Evolutionary conservation across 1,139 yeast species (phyloP), one percentile per base, ranked within the genome.

Genomic region (Pichia norvegensis): DNA sequence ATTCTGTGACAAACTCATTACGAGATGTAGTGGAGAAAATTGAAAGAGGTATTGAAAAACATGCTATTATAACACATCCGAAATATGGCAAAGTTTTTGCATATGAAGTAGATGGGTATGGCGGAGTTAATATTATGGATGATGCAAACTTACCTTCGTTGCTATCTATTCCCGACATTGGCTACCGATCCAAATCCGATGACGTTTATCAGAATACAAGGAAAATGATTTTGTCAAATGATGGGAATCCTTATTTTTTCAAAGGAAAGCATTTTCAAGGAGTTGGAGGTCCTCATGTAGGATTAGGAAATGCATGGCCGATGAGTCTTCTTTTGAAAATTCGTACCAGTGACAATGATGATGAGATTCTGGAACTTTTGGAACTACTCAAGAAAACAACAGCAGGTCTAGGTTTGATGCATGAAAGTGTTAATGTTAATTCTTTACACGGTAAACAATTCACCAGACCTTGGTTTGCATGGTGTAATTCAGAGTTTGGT

Each of bases 401-500:
- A 0, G 85, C 74, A 2, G 81, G 79, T 0, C 67, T 86, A 17
- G 96, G 96, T 0, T 70, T 87, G 48, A 81, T 87, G 79, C 96
- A 87, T 60, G 96, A 87, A 65, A 76, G 85, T 51, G 78, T 87
- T 4, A 69, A 84, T 52, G 95, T 86, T 3, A 74, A 81, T 55
- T 66, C 74, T 2, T 68, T 68, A 1, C 39, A 20, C 7, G 52
- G 53, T 2, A 59, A 61, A 10, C 81, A 81, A 1, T 82, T 64
- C 57, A 83, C 95, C 0, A 68, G 95, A 48, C 75, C 90, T 2
- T 87, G 96, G 95, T 88, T 88, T 67, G 85, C 95, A 3, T 88
- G 96, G 96, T 86, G 95, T 56, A 88, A 87, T 60, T 80, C 95
- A 1, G 95, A 87, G 63, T 86, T 87, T 65, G 95, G 92, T 11